Evolutionary conservation across 2,329 filamentous ascomycete genomes (phyloP).

Genomic region (Aspergillus puulaauensis): DNA sequence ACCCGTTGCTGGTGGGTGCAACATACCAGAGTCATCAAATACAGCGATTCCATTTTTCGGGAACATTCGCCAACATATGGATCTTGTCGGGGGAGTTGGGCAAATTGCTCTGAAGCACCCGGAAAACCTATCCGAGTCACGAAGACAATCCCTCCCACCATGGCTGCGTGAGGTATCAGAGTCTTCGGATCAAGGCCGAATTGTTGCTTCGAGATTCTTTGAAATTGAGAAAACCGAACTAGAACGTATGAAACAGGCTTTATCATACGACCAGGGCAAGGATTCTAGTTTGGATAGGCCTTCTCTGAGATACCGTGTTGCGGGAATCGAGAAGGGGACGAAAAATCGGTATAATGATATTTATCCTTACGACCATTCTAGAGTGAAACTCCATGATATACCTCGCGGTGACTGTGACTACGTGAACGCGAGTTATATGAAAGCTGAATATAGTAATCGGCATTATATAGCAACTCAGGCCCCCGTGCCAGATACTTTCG

Average conservation of each 20-base stretch:
- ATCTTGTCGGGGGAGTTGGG: conserved; percentile 88
- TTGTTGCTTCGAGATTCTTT: conserved; percentile 79
- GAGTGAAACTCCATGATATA: conserved; percentile 74
- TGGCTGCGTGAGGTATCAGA: conserved; percentile 76
- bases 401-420: conserved; percentile 78
- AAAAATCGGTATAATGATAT: conserved; percentile 99
- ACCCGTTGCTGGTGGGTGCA: conserved; percentile 86
- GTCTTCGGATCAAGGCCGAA: conserved; percentile 70
- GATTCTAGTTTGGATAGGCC: conserved; percentile 45
- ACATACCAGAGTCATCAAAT: conserved; percentile 66
- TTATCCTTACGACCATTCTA: conserved; percentile 88
- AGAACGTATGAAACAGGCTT: conserved; percentile 84
- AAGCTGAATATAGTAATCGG: conserved; percentile 79
- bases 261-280: conserved; percentile 61
- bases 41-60: conserved; percentile 86
- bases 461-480: conserved; percentile 95
- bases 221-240: conserved; percentile 82
- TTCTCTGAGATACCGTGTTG: conserved; percentile 65
- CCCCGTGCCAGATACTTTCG: conserved; percentile 86
- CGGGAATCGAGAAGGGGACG: conserved; percentile 87
- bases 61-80: conserved; percentile 96
- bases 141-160: conserved; percentile 60
- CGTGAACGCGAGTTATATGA: conserved; percentile 88
- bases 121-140: conserved; percentile 47
- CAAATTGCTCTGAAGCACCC: conserved; percentile 67